Conservation (phyloP, 148 eudicot genomes). For the Simmondsia chinensis region DNA sequence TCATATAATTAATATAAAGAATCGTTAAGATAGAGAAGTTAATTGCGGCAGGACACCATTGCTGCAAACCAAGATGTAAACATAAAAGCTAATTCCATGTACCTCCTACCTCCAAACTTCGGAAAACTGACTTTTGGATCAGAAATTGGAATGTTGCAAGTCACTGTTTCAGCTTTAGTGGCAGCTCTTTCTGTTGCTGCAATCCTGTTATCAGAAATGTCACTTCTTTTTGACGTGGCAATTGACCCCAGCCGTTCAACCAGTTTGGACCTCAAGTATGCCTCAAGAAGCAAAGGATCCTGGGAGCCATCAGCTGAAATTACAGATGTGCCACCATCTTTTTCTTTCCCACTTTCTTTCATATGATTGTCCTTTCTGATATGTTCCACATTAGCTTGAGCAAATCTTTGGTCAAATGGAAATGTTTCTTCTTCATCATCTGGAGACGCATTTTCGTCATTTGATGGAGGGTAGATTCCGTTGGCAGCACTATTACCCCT, state of each 20-base stretch:
- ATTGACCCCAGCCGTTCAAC: conserved; percentile 38
- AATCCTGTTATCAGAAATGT: conserved; percentile 15
- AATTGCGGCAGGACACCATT: too few species aligned
- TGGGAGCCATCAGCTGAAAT: conserved; percentile 21
- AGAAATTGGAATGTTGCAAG: conserved; percentile 6
- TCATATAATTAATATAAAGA: too few species aligned
- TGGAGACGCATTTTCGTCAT: conserved; percentile 24
- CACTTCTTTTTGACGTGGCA: conserved; percentile 18
- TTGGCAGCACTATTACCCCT: conserved; percentile 21
- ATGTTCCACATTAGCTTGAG: conserved; percentile 10
- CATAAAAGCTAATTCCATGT: too few species aligned
- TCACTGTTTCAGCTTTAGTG: conserved; percentile 12
- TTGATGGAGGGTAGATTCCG: conserved; percentile 28
- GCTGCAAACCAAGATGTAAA: too few species aligned
- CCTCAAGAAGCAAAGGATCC: conserved; percentile 60
- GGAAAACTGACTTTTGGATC: conserved; percentile 9
- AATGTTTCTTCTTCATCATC: conserved; percentile 38
- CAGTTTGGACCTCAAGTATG: conserved; percentile 59
- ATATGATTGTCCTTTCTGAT: conserved; percentile 11
- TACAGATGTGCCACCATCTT: conserved; percentile 12
- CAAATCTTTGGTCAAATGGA: conserved; percentile 21
- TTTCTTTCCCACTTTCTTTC: conserved; percentile 15
- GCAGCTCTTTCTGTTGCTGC: conserved; percentile 11
- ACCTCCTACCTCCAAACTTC: conserved; percentile 28
- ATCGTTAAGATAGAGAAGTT: too few species aligned